Conservation (phyloP, 495 filamentous ascomycete species). For the Penicillium manginii region DNA sequence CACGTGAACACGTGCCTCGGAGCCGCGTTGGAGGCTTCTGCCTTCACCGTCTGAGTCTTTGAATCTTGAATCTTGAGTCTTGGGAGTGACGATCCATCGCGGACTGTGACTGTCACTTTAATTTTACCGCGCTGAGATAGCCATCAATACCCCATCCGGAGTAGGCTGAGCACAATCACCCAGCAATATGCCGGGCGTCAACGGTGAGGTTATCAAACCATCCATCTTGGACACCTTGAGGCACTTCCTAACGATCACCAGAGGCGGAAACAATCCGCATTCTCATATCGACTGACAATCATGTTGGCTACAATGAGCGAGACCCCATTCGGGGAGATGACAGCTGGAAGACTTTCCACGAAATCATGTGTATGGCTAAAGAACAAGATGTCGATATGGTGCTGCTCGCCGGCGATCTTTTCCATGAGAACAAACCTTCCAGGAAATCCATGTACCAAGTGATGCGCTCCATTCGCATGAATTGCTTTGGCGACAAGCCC, state of each 20-base stretch:
- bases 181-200: slow-evolving; percentile 30
- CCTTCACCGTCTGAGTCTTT: neutral
- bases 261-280: slow-evolving; percentile 92
- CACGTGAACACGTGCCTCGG: slow-evolving; percentile 23
- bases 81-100: neutral
- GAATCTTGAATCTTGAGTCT: neutral
- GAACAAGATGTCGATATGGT: slow-evolving; percentile 95
- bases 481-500: slow-evolving; percentile 92
- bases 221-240: neutral
- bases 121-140: no score
- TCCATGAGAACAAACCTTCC: slow-evolving; percentile 99
- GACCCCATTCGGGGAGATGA: slow-evolving; percentile 93
- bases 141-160: no score
- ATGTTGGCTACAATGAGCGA: slow-evolving; percentile 95
- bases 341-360: slow-evolving; percentile 95
- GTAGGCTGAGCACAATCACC: no score
- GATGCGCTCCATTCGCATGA: slow-evolving; percentile 88
- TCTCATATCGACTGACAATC: slow-evolving; percentile 90
- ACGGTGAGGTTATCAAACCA: slow-evolving; percentile 12
- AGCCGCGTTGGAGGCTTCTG: neutral
- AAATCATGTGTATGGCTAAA: slow-evolving; percentile 89
- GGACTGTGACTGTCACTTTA: neutral
- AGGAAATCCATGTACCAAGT: slow-evolving; percentile 96
- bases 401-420: slow-evolving; percentile 89
- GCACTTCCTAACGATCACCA: slow-evolving; percentile 30